A percentile compares a stretch with the other conserved stretches of the same genome.
Evolutionary conservation across 1,139 yeast genomes (phyloP).

Genomic region (Blastobotrys apis): DNA sequence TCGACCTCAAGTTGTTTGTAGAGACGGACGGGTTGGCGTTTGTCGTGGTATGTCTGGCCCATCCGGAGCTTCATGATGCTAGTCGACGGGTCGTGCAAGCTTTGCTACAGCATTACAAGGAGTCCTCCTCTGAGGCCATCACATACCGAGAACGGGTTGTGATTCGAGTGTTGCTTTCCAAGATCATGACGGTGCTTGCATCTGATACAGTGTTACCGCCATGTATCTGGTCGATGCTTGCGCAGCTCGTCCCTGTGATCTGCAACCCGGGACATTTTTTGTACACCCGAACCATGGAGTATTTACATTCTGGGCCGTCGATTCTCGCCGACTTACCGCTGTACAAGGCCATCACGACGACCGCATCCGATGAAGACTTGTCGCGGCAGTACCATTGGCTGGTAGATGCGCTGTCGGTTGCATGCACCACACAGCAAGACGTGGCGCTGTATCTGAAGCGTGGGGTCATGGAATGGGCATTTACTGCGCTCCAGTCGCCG

Average conservation of each 20-base stretch:
- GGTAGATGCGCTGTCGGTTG: conserved; percentile 45
- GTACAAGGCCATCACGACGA: conserved; percentile 44
- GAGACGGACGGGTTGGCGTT: conserved; percentile 58
- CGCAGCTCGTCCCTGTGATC: conserved; percentile 54
- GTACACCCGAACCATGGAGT: conserved; percentile 57
- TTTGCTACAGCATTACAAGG: conserved; percentile 11
- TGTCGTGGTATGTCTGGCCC: conserved; percentile 46
- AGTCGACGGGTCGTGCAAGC: not conserved
- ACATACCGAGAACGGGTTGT: conserved; percentile 58
- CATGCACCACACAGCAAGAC: conserved; percentile 48
- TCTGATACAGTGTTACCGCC: conserved; percentile 34
- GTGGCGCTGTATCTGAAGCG: conserved; percentile 47
- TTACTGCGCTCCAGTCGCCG: conserved; percentile 41
- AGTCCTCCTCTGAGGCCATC: not conserved
- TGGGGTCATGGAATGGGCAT: conserved; percentile 63
- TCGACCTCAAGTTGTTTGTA: conserved; percentile 55
- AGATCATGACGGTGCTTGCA: conserved; percentile 44
- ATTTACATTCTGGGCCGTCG: conserved; percentile 45
- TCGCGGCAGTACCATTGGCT: conserved; percentile 65
- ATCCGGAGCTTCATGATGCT: conserved; percentile 3
- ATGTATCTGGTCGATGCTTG: conserved; percentile 45
- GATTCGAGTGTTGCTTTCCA: conserved; percentile 57
- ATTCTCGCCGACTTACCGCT: conserved; percentile 63
- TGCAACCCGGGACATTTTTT: conserved; percentile 66
- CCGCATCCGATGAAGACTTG: conserved; percentile 47